These are phyloP conservation scores for Prunus campanulata DNA, from an alignment of 306 rosid genomes.

Conservation along the genomic window DNA sequence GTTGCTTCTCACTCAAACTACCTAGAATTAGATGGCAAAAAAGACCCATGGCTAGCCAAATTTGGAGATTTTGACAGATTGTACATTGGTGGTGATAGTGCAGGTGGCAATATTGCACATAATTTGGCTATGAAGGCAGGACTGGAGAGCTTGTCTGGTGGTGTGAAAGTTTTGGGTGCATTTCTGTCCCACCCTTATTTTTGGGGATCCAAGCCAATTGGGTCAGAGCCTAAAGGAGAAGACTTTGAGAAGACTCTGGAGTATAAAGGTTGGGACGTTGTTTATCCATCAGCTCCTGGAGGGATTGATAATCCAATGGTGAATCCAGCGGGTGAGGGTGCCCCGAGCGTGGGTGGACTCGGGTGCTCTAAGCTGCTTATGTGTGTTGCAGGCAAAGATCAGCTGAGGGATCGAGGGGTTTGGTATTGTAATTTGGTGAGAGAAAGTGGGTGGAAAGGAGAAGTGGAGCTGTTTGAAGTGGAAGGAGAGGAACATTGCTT, in stretches of 20 bases:
- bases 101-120: slow-evolving; percentile 43
- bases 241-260: background rate
- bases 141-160: slow-evolving; percentile 27
- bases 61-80: slow-evolving; percentile 33
- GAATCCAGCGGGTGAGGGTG: slow-evolving; percentile 9
- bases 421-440: slow-evolving; percentile 18
- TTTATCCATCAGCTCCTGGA: slow-evolving; percentile 25
- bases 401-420: slow-evolving; percentile 13
- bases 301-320: slow-evolving; percentile 23
- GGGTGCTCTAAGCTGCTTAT: slow-evolving; percentile 22
- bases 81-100: slow-evolving; percentile 46
- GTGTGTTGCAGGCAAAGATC: slow-evolving; percentile 21
- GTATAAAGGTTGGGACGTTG: slow-evolving; percentile 25
- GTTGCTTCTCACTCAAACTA: slow-evolving; percentile 25
- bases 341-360: slow-evolving; percentile 19
- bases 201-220: slow-evolving; percentile 27
- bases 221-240: slow-evolving; percentile 12
- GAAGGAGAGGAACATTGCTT: slow-evolving; percentile 24
- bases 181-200: slow-evolving; percentile 36
- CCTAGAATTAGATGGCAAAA: background rate
- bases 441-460: slow-evolving; percentile 20
- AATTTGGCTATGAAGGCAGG: slow-evolving; percentile 39
- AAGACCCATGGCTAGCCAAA: slow-evolving; percentile 33
- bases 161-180: slow-evolving; percentile 29
- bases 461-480: slow-evolving; percentile 20